Evolutionary conservation across 2,329 filamentous ascomycete genomes (phyloP).

Genomic region (Penicillium frequentans): DNA sequence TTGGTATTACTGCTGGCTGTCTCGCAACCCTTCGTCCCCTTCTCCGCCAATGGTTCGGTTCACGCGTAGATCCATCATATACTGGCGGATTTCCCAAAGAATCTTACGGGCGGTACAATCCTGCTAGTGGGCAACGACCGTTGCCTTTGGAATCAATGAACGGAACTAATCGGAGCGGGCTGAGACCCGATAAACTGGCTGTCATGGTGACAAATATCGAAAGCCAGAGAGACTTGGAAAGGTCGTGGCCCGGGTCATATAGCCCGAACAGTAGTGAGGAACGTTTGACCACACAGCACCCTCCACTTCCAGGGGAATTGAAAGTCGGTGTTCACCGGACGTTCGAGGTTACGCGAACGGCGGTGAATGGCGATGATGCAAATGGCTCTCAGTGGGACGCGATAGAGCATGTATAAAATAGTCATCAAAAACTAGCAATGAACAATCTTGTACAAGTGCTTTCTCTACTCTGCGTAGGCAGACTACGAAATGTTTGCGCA

Average conservation of each 20-base stretch:
- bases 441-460: too few relatives aligned
- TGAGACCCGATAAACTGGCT: conserved; percentile 32
- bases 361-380: conserved; percentile 9
- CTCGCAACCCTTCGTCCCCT: conserved; percentile 52
- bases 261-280: conserved; percentile 30
- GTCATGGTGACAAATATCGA: conserved; percentile 32
- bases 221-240: conserved; percentile 19
- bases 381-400: neutral
- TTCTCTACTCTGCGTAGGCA: too few relatives aligned
- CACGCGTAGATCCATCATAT: conserved; percentile 14
- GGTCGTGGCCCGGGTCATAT: conserved; percentile 17
- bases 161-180: conserved; percentile 7
- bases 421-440: too few relatives aligned
- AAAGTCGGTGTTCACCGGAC: conserved; percentile 30
- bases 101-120: conserved; percentile 18
- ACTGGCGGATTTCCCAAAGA: conserved; percentile 17
- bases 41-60: conserved; percentile 34
- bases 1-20: conserved; percentile 47
- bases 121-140: conserved; percentile 15
- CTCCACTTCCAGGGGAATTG: conserved; percentile 13
- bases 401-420: conserved; percentile 21
- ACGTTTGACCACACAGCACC: conserved; percentile 22
- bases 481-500: too few relatives aligned
- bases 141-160: conserved; percentile 30
- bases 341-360: conserved; percentile 30